Evolutionary conservation across 805 yeast genomes (phyloP), one percentile per base, ranked within the genome.

Genomic region (Sugiyamaella lignohabitans): DNA sequence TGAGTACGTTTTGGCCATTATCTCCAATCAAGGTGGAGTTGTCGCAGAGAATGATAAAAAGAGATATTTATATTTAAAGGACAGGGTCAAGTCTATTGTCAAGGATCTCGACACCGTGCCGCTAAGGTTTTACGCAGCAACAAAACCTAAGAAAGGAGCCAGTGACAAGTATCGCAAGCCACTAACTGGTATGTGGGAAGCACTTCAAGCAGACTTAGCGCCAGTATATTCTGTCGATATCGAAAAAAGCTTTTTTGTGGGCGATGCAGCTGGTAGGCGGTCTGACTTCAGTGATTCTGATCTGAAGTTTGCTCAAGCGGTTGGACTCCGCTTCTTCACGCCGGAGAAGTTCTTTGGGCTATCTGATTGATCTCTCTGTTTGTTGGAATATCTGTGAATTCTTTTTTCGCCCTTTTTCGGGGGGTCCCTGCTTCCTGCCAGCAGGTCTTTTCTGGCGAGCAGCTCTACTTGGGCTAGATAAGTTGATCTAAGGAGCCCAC

Each of bases 221-320:
- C 50, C 39, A 10, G 43, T 53, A 0, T 57, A 57, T 2, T 47
- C 48, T 5, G 54, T 80, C 1, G 80, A 79, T 55, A 42, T 60
- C 42, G 65, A 59, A 0, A 53, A 63, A 6, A 76, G 86, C 43
- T 70, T 80, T 45, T 93, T 67, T 62, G 89, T 88, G n/a, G 98
- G 98, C 4, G 98, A 91, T 67, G 98, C 98, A 0, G 98, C 96
- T 4, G 98, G 98, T 0, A 70, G 98, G 45, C 58, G 60, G 1
- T 63, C 59, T 0, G 98, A 91, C 63, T 84, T 82, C 60, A 85
- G 93, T 70, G 88, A 85, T 55, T 76, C 84, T 42, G 98, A 91
- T 62, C 63, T 61, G 52, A 60, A 50, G 46, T 89, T 89, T 70
- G 96, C 98, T 0, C 53, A 69, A 38, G 71, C 68, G 17, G 58